phyloP scores from a whole-genome alignment of 2,329 filamentous ascomycete genomes.

The Cryphonectria japonica region DNA sequence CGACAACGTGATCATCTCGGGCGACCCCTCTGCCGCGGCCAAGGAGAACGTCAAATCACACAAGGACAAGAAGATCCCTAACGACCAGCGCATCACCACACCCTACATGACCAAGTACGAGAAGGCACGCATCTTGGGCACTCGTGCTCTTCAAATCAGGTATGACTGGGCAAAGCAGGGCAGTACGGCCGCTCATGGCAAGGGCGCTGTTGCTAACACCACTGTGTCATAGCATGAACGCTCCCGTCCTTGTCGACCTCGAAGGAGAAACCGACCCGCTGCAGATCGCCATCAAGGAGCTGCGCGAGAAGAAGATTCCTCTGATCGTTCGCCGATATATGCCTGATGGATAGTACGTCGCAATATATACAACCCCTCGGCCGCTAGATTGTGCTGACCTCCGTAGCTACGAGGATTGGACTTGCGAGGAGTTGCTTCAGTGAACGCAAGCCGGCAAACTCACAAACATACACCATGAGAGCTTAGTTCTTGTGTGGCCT shows the following conservation, averaged over 20 bases:
- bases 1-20: conserved; percentile 63
- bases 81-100: conserved; percentile 86
- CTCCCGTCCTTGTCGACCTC: conserved; percentile 91
- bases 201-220: conserved; percentile 33
- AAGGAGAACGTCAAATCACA: conserved; percentile 59
- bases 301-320: conserved; percentile 98
- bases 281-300: conserved; percentile 96
- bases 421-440: conserved; percentile 88
- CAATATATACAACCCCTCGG: not conserved
- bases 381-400: conserved; percentile 3
- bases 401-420: conserved; percentile 97
- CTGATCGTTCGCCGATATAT: conserved; percentile 93
- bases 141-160: conserved; percentile 94
- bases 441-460: conserved; percentile 34
- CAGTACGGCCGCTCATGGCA: not conserved
- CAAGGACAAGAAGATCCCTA: conserved; percentile 87
- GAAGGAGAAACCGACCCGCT: conserved; percentile 97
- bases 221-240: conserved; percentile 76
- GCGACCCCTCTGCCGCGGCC: conserved; percentile 64
- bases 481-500: conserved; percentile 15
- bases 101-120: conserved; percentile 99
- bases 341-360: conserved; percentile 88
- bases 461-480: conserved; percentile 13
- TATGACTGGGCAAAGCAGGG: conserved; percentile 46
- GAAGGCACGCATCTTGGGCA: conserved; percentile 88